Evolutionary conservation across 2,329 filamentous ascomycete genomes (phyloP).

Genomic region (Torrubiellomyces zombiae): DNA sequence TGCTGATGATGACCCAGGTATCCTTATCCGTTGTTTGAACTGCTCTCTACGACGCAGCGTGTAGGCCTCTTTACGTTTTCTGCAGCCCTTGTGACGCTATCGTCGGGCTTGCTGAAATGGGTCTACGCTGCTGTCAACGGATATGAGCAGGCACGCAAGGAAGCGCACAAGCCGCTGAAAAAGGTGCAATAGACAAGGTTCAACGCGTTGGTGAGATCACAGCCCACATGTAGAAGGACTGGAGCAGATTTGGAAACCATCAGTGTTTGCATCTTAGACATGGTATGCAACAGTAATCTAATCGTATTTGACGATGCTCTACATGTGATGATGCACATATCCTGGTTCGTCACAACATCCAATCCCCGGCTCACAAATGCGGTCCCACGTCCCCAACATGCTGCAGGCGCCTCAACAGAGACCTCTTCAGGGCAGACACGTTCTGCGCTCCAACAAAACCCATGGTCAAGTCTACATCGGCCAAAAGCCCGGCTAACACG

Average conservation of each 20-base stretch:
- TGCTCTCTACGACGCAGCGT: slow-evolving; percentile 49
- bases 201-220: too few species aligned
- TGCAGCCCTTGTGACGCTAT: slow-evolving; percentile 54
- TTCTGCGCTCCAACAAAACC: slow-evolving; percentile 32
- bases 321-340: too few species aligned
- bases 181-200: slow-evolving; percentile 13
- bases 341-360: too few species aligned
- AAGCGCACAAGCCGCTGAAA: slow-evolving; percentile 14
- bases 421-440: slow-evolving; percentile 18
- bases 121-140: slow-evolving; percentile 53
- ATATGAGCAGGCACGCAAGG: slow-evolving; percentile 17
- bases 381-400: slow-evolving; percentile 17
- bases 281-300: too few species aligned
- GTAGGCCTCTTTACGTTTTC: slow-evolving; percentile 52
- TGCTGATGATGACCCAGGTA: slow-evolving; percentile 36
- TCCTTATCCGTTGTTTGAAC: slow-evolving; percentile 69
- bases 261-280: too few species aligned
- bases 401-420: slow-evolving; percentile 15
- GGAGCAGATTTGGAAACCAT: too few species aligned
- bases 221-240: too few species aligned
- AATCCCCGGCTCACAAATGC: slow-evolving; percentile 11
- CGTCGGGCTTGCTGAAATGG: slow-evolving; percentile 52
- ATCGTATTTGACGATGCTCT: too few species aligned
- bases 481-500: slow-evolving; percentile 25
- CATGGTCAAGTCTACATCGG: slow-evolving; percentile 34